Evolutionary conservation across 805 yeast genomes (phyloP), one percentile per base, ranked within the genome.

Genomic region (Cephaloascus fragrans): DNA sequence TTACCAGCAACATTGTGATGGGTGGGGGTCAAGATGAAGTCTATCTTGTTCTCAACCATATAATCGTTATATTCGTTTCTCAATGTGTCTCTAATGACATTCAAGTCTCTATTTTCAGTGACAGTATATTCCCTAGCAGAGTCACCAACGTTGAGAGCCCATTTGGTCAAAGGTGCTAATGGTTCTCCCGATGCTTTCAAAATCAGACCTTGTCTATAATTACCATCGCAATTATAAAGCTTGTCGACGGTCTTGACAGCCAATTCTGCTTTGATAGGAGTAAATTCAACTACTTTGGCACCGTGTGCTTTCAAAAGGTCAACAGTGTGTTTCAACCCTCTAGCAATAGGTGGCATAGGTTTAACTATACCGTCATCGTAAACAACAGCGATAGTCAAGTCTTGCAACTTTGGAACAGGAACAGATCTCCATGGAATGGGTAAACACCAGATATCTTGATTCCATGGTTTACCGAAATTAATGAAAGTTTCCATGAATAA

Each of bases 1-100:
- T 69, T 70, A 34, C 87, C 85, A n/a, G 93, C 86, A 37, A 77
- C 79, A 45, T 81, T 80, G 40, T 71, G 73, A 56, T 79, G 77
- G 4, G 78, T 71, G 43, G 90, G 89, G 38, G 82, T 71, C 35
- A 83, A 57, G 42, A 83, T 68, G 50, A 79, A 74, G 50, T 83
- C 89, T 36, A 83, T 69, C 38, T 70, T 69, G 51, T 77, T 66
- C 18, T 69, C 56, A 42, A 71, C 64, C 52, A 82, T 67, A 51
- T 61, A 69, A 35, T 72, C 68, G 36, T 67, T 61, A 53, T 80
- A 81, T 44, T 72, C 72, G 42, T 71, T 71, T 55, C 80, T 74
- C 53, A 78, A 66, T 10, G 51, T 49, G 49, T 83, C 88, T 52
- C 89, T 70, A 39, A 64, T 62, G 37, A 56, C 46, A 48, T 75